Percentiles rank a stretch among this genome's conserved stretches.
phyloP scores from a whole-genome alignment of 257 asterid species.

The Ilex aquifolium region DNA sequence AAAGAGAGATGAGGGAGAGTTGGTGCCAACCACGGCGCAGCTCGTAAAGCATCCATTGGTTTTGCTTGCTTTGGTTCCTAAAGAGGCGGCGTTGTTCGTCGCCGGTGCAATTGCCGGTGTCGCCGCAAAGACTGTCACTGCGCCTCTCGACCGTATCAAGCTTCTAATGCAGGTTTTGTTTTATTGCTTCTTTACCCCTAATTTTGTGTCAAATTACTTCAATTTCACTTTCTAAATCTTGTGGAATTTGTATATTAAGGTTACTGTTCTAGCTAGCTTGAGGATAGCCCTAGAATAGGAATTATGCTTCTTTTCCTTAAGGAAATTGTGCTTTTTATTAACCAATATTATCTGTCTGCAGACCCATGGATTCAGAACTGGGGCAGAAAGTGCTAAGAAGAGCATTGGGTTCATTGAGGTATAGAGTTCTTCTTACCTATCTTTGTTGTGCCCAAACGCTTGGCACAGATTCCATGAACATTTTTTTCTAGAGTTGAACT shows the following conservation, averaged over 20 bases:
- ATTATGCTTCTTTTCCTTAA: no score
- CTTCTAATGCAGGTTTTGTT: slow-evolving; percentile 80
- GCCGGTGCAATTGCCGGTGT: slow-evolving; percentile 97
- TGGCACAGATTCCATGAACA: no score
- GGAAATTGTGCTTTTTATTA: no score
- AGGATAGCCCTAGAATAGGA: not conserved
- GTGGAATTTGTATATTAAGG: no score
- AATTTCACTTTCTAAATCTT: no score
- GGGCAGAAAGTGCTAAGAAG: slow-evolving; percentile 62
- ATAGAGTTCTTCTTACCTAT: not conserved
- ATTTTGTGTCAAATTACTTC: not conserved
- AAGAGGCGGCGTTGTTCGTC: slow-evolving; percentile 71
- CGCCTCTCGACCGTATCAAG: slow-evolving; percentile 94
- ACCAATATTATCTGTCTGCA: slow-evolving; percentile 18
- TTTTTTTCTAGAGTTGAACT: no score
- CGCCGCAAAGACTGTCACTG: slow-evolving; percentile 83
- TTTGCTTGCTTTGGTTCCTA: slow-evolving; percentile 70
- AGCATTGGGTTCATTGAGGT: slow-evolving; percentile 88
- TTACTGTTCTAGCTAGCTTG: no score
- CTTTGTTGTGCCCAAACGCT: no score
- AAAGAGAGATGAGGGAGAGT: slow-evolving; percentile 39
- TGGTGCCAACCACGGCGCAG: slow-evolving; percentile 60
- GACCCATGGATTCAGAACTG: slow-evolving; percentile 94
- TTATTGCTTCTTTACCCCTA: slow-evolving; percentile 1
- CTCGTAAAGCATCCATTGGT: slow-evolving; percentile 71